phyloP scores from a whole-genome alignment of 75 land plant genomes.

The Ceratopteris richardii region DNA sequence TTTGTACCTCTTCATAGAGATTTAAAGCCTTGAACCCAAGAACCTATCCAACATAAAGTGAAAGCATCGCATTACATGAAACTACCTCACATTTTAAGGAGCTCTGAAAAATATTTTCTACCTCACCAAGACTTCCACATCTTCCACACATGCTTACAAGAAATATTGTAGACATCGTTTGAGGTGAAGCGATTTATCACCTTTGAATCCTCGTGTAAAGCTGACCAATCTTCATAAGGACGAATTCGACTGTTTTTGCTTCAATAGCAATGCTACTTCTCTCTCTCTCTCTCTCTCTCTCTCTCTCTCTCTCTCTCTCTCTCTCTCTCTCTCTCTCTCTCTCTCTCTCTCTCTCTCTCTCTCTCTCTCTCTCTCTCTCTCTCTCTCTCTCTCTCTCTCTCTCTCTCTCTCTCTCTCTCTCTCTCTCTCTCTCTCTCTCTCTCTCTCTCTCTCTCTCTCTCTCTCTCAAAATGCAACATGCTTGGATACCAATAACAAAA shows the following conservation, averaged over 20 bases:
- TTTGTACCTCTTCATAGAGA: conserved; percentile 26
- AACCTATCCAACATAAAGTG: conserved; percentile 27
- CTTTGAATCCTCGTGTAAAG: not conserved
- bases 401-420: no score
- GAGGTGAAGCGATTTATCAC: no score
- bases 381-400: no score
- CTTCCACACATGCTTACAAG: conserved; percentile 26
- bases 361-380: no score
- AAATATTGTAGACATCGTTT: conserved; percentile 6
- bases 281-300: no score
- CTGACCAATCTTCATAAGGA: not conserved
- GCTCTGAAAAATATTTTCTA: conserved; percentile 28
- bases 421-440: no score
- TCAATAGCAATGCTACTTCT: not conserved
- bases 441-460: no score
- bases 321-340: no score
- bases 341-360: no score
- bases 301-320: no score
- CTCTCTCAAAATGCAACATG: conserved; percentile 7
- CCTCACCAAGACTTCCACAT: conserved; percentile 23
- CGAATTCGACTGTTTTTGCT: not conserved
- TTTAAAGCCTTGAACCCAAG: conserved; percentile 10
- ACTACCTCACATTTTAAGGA: conserved; percentile 24
- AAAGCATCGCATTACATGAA: conserved; percentile 55
- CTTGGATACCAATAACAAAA: conserved; percentile 12